Evolutionary conservation across 2,329 filamentous ascomycete genomes (phyloP), one percentile per base, ranked within the genome.

Genomic region (Pleomassaria siparia): DNA sequence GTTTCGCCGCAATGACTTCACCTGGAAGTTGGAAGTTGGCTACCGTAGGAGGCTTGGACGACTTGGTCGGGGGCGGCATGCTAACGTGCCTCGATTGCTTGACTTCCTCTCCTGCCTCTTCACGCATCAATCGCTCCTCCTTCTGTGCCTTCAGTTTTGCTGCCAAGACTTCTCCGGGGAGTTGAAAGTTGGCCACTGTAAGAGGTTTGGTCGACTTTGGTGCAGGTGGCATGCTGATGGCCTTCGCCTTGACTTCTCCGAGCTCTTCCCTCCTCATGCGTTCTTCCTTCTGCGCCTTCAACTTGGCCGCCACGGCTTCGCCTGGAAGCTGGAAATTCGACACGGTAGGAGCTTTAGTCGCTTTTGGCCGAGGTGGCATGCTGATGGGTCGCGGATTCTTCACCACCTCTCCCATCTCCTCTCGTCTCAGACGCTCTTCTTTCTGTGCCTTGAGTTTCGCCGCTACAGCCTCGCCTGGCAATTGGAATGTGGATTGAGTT

Each of bases 301-400:
- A 50, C 39, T 60, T 64, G 28, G 64, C 65, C 3, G 66, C 77
- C 9, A 80, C 67, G 11, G 73, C 78, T 53, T 82, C 80, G 12
- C 80, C 78, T 1, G 80, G 78, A 0, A 82, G 69, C 42, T 75
- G 69, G 58, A 82, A 82, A 13, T 67, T 77, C 6, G 78, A 67
- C 35, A 68, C 72, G 0, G 80, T 82, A 0, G 75, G 72, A 3
- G 77, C 66, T 53, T 80, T 80, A n/a, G 67, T 68, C 3, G 77
- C 79, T 55, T 78, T 81, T 7, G 70, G 62, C n/a, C 72, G 74
- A 11, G 74, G 72, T 5, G 74, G 72, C 59, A 74, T 66, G 55
- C 70, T 76, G 20, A n/a, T 66, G 42, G 72, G 79, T 54, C 71
- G 71, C 54, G 73, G 71, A 58, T 75, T 76, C 49, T 71, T 72